These are phyloP conservation scores for Xylariales sp. DNA, from an alignment of 2,329 filamentous ascomycete genomes.

Conservation along the genomic window DNA sequence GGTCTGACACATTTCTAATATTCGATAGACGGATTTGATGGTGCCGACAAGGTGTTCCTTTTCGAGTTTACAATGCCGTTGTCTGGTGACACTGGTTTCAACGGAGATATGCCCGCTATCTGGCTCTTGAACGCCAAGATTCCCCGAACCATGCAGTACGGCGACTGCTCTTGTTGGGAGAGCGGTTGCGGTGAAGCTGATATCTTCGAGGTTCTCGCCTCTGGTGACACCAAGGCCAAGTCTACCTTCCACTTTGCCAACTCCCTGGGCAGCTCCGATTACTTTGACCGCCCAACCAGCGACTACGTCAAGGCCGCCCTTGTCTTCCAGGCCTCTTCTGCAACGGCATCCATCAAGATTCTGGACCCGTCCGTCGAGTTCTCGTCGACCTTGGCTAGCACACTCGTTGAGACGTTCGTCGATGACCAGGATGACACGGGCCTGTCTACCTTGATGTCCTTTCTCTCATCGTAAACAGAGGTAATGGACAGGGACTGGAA, in stretches of 20 bases:
- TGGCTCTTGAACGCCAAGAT: conserved; percentile 75
- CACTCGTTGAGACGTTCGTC: conserved; percentile 29
- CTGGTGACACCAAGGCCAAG: conserved; percentile 63
- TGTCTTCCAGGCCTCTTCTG: conserved; percentile 50
- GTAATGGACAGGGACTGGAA: not conserved
- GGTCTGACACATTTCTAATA: conserved; percentile 11
- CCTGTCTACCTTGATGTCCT: conserved; percentile 25
- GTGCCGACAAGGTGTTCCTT: conserved; percentile 67
- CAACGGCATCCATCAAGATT: conserved; percentile 52
- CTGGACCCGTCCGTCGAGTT: conserved; percentile 39
- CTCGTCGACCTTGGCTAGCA: conserved; percentile 31
- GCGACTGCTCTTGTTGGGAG: conserved; percentile 67
- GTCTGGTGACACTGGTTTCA: conserved; percentile 46
- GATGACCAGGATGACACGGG: conserved; percentile 18
- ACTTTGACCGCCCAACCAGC: conserved; percentile 61
- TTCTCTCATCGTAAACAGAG: conserved; percentile 10
- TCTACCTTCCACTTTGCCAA: conserved; percentile 64
- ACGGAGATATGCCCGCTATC: conserved; percentile 66
- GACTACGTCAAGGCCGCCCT: conserved; percentile 59
- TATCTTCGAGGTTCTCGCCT: conserved; percentile 64
- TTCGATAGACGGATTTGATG: conserved; percentile 61
- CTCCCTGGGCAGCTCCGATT: conserved; percentile 64
- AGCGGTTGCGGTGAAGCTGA: conserved; percentile 68
- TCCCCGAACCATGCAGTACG: conserved; percentile 66
- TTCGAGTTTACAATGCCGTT: conserved; percentile 70